Percentiles rank a stretch among this genome's conserved stretches.
These are phyloP conservation scores for Populus alba DNA, from an alignment of 345 rosid species.

Conservation along the genomic window DNA sequence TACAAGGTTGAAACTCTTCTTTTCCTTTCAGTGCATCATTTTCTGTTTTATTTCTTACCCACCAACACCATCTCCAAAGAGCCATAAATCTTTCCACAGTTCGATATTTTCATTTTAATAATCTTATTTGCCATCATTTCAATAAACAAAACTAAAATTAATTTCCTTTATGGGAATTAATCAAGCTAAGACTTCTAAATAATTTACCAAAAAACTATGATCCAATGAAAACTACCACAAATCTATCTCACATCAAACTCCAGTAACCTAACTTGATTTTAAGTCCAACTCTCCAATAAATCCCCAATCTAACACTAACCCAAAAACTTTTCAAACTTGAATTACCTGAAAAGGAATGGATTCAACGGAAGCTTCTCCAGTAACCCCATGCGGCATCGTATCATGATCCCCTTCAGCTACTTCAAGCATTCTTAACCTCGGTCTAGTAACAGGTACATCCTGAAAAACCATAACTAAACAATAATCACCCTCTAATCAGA, in stretches of 20 bases:
- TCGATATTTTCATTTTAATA: not conserved
- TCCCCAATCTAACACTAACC: not conserved
- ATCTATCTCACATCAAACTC: not conserved
- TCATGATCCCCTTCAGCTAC: conserved; percentile 26
- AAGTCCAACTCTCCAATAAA: not conserved
- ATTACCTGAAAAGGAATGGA: conserved; percentile 77
- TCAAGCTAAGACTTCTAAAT: not conserved
- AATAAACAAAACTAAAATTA: not conserved
- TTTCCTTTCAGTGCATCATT: not conserved
- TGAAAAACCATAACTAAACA: conserved; percentile 20
- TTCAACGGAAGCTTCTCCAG: conserved; percentile 56
- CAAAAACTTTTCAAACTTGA: not conserved
- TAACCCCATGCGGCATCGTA: conserved; percentile 54
- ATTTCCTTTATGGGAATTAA: not conserved
- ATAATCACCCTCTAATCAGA: not conserved
- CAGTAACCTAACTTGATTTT: not conserved
- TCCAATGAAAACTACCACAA: not conserved
- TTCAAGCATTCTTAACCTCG: conserved; percentile 56
- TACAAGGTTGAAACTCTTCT: not conserved
- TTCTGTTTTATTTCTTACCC: not conserved
- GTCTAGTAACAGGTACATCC: conserved; percentile 56
- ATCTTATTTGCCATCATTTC: not conserved
- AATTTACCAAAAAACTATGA: not conserved
- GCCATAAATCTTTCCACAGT: not conserved
- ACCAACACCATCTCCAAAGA: not conserved